Evolutionary conservation across 345 rosid genomes (phyloP).

Genomic region (Eucalyptus marginata): DNA sequence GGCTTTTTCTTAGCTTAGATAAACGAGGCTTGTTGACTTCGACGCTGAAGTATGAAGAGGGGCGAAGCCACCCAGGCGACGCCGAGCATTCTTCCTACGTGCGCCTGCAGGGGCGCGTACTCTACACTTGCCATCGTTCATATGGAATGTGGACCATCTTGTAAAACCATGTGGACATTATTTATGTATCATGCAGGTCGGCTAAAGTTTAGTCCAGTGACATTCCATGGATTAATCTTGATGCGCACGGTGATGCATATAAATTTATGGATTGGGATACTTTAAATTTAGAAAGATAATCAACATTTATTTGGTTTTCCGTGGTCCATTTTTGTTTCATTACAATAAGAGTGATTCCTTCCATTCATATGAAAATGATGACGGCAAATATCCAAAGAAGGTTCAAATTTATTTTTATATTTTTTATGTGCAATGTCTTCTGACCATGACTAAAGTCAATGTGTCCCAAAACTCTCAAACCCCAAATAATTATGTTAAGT

Average conservation of each 20-base stretch:
- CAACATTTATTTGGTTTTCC: too few species aligned
- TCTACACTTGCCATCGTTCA: neutral
- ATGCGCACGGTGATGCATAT: neutral
- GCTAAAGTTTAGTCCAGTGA: neutral
- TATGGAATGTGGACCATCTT: neutral
- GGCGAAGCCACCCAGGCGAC: neutral
- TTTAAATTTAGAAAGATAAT: neutral
- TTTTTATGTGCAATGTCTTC: neutral
- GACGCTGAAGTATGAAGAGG: neutral
- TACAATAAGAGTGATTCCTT: rapidly evolving
- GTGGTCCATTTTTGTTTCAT: neutral
- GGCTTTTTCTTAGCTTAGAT: neutral
- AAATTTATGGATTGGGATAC: neutral
- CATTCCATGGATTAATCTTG: neutral
- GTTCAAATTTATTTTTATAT: too few species aligned
- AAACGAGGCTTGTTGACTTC: neutral
- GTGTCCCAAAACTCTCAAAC: neutral
- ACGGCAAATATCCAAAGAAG: too few species aligned
- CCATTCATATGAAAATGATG: rapidly evolving
- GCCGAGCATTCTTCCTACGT: neutral
- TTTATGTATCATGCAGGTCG: neutral
- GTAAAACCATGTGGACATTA: neutral
- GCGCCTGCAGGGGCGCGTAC: neutral
- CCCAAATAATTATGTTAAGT: neutral
- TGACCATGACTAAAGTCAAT: neutral